Conservation (phyloP, 2,329 filamentous ascomycete genomes). For the Nemania sp. region DNA sequence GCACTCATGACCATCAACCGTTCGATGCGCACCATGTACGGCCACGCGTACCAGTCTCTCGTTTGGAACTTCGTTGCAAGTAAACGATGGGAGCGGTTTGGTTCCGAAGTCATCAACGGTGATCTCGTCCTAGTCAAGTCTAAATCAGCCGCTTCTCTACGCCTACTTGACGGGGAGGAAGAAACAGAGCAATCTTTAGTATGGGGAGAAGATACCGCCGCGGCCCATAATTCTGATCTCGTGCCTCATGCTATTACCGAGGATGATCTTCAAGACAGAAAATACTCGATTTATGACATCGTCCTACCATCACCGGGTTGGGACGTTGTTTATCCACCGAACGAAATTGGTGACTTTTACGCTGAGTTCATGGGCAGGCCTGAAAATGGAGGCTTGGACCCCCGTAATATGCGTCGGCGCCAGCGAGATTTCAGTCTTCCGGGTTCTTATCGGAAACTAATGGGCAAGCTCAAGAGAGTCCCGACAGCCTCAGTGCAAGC, state of each 20-base stretch:
- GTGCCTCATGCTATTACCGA: conserved; percentile 78
- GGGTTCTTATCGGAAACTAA: conserved; percentile 87
- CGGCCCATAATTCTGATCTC: conserved; percentile 58
- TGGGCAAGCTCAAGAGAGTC: conserved; percentile 75
- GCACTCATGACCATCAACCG: conserved; percentile 84
- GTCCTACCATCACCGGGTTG: conserved; percentile 94
- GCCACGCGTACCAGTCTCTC: conserved; percentile 94
- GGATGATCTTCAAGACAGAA: conserved; percentile 81
- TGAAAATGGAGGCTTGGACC: conserved; percentile 82
- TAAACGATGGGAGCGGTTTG: conserved; percentile 81
- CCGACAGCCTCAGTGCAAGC: conserved; percentile 76
- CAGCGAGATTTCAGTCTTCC: conserved; percentile 90
- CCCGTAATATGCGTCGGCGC: conserved; percentile 84
- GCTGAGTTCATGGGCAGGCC: conserved; percentile 84
- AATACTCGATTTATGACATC: conserved; percentile 85
- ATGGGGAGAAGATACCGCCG: conserved; percentile 65
- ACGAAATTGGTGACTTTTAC: conserved; percentile 87
- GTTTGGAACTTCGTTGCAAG: conserved; percentile 92
- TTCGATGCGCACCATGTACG: conserved; percentile 90
- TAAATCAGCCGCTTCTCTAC: conserved; percentile 49
- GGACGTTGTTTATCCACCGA: conserved; percentile 87
- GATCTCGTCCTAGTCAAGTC: conserved; percentile 78
- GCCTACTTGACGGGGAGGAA: conserved; percentile 65
- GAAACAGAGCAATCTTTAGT: conserved; percentile 76
- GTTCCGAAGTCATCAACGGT: conserved; percentile 80